Evolutionary conservation across 75 land plant species (phyloP), one percentile per base, ranked within the genome.

Genomic region (Gnetum montanum): DNA sequence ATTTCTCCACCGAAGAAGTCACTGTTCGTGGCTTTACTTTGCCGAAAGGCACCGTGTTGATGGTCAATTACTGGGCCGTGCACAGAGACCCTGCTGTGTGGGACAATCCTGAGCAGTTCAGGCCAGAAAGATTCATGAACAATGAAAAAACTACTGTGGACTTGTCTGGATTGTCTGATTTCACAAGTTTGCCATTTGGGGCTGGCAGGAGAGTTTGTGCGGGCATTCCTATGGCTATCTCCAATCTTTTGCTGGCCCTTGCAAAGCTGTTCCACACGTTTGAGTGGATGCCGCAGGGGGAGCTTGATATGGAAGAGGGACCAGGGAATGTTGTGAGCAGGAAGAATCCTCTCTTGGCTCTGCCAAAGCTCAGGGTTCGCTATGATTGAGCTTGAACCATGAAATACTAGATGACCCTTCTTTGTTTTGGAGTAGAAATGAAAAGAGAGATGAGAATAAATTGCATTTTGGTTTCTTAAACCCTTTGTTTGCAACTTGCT

Each of bases 41-140:
- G n/a, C 31, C 53, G 4, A 10, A 3, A 13, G 27, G 27, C 8
- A 49, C 53, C 1, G 27, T 12, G 53, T 10, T 49, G 3, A 11
- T 49, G 12, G 19, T 49, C 7, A 49, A 49, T 28, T 28, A 8
- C 4, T 49, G 53, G 53, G 31, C 53, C n/a, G 27, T 49, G 16
- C 31, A 31, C 25, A 49, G 53, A 25, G 53, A 49, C 16, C 53
- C 53, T 6, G 27, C 15, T 3, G 8, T 28, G 11, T 49, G 53
- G 53, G 53, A 25, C 16, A 31, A 49, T 27, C n/a, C 53, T 2
- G 15, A n/a, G 15, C 19, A 12, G 27, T 49, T 28, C 16, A 49
- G 6, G 16, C 53, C 53, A 12, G 31, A 49, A 7, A 49, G 31
- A 27, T 70, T 66, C 23, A 5, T 49, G 10, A 20, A 6, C 3